Base-by-base conservation (phyloP, 495 filamentous ascomycete genomes). In the Coniosporium apollinis region DNA sequence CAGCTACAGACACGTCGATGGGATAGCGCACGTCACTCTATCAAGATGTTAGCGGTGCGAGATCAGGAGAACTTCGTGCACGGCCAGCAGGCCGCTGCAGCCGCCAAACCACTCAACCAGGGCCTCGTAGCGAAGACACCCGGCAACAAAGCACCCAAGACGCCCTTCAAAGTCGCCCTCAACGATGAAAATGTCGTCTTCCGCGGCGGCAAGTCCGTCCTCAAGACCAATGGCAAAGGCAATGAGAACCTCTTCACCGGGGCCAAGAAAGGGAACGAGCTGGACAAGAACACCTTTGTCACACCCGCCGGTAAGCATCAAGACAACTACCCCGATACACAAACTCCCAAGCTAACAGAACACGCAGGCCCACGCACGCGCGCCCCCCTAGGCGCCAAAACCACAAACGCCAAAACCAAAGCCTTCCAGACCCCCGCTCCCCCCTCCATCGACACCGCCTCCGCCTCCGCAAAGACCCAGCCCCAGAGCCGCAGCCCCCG, bases 61-160 rank as follows among this genome's bases (percentile, higher is more conserved):
- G 40, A 93, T 59, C 86, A 96, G 57, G 89, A 97, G 57, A 97
- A 97, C 56, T 61, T 83, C 46, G 69, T 72, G 35, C 76, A 82
- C 50, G 61, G 61, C 44, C 80, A 78, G 42, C 83, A 89, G 50
- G 72, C 76, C 33, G 73, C 63, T 17, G 76, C 80, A n/a, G 73
- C 79, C 11, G 62, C 73, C 8, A 92, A 92, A 55, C 76, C 82
- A 21, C 67, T 79, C 40, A 80, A 87, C 47, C 73, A 82, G 44
- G 62, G 65, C 39, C 48, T 58, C 11, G 67, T 70, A 42, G 68
- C 80, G 17, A 92, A 91, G 60, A 85, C 85, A 14, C 87, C 84
- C 0, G 75, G 74, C 35, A 67, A 70, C 37, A 71, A 72, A 55
- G 74, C 66, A 42, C 75, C 76, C 7, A 94, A 89, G 55, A 91